Base-by-base conservation (phyloP, 495 filamentous ascomycete species). In the Pyrenopolyporus hunteri region DNA sequence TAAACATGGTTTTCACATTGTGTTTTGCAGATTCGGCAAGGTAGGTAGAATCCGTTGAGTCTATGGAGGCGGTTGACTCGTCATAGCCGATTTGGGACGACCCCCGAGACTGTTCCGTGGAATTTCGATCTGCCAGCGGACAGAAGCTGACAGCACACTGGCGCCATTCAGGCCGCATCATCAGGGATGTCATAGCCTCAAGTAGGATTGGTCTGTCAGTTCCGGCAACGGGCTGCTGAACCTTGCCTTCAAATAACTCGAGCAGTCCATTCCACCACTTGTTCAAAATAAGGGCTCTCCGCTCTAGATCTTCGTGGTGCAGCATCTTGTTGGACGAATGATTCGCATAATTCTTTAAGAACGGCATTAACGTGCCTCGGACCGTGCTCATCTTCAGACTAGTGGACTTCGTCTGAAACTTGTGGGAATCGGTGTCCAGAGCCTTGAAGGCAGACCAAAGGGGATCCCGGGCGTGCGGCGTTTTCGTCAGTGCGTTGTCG, bases 201-300 rank as follows among this genome's bases (percentile, higher is more conserved):
- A 97, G 80, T 42, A 96, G 85, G 0, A 85, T 83, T 1, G 93
- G 93, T 45, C 93, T 78, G 75, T 96, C 87, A 36, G 89, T 87
- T 14, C 87, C 86, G 40, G 90, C 84, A 32, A 95, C 84, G 53
- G 55, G 56, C 58, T 72, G 68, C 28, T 73, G 71, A n/a, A 59
- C 57, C 39, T 70, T 71, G 1, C 62, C 87, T 67, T 92, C 87
- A 36, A 97, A 82, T 79, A 97, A 86, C 53, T 93, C 91, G 36
- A 98, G 74, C 39, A 98, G 80, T 6, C 88, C 93, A 31, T 83
- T 90, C 94, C 94, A 98, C 94, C 94, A 98, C 69, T 91, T 94
- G 67, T 96, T 92, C 35, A 98, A 77, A 29, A 95, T 89, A 31
- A 85, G 85, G 3, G 89, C 83, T 52, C 94, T 81, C 29, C 90